These are phyloP conservation scores for Pleomassaria siparia DNA, from an alignment of 2,329 filamentous ascomycete genomes.

Conservation along the genomic window DNA sequence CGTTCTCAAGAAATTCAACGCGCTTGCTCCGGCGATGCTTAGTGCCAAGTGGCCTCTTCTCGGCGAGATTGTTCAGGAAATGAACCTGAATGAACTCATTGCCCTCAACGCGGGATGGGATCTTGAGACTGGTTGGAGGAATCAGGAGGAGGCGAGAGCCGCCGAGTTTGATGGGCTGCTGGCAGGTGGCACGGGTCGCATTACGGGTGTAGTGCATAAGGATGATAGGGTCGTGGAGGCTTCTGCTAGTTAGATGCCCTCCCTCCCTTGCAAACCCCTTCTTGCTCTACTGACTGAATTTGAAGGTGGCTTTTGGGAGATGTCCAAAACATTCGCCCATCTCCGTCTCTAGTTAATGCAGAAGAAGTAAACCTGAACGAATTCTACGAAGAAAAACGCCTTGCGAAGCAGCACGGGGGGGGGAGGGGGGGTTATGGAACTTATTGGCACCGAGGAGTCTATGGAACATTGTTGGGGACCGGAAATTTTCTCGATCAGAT, in stretches of 20 bases:
- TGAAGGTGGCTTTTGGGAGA: neutral
- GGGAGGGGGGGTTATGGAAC: too few relatives aligned
- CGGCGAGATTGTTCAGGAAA: slow-evolving; percentile 44
- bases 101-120: slow-evolving; percentile 37
- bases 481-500: too few relatives aligned
- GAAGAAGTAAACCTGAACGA: too few relatives aligned
- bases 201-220: slow-evolving; percentile 34
- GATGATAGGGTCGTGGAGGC: slow-evolving; percentile 19
- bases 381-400: too few relatives aligned
- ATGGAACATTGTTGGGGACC: too few relatives aligned
- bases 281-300: neutral
- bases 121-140: slow-evolving; percentile 34
- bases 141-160: slow-evolving; percentile 36
- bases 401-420: too few relatives aligned
- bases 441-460: too few relatives aligned
- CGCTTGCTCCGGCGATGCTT: slow-evolving; percentile 42
- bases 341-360: too few relatives aligned
- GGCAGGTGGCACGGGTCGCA: slow-evolving; percentile 46
- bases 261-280: neutral
- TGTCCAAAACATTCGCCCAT: too few relatives aligned
- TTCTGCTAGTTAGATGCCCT: slow-evolving; percentile 2
- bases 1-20: slow-evolving; percentile 33
- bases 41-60: slow-evolving; percentile 37
- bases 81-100: slow-evolving; percentile 35
- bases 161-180: slow-evolving; percentile 45